Percentiles rank a stretch among this genome's conserved stretches.
phyloP scores from a whole-genome alignment of 2,329 filamentous ascomycete genomes.

The Pestalotiopsis sp. region DNA sequence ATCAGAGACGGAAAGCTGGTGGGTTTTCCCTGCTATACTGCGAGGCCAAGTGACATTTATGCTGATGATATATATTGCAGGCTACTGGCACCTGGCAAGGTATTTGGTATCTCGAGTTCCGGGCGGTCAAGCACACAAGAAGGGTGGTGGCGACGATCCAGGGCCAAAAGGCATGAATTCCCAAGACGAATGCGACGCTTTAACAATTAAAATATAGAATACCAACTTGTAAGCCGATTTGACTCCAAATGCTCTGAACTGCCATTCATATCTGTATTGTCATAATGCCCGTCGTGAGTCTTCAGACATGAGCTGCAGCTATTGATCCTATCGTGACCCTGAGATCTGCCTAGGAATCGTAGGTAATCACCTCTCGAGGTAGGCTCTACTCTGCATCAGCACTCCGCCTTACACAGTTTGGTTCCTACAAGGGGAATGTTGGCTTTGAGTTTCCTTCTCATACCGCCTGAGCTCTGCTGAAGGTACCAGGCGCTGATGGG shows the following conservation, averaged over 20 bases:
- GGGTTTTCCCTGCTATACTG: slow-evolving; percentile 28
- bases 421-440: neutral
- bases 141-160: slow-evolving; percentile 93
- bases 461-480: neutral
- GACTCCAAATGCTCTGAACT: too few relatives aligned
- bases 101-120: slow-evolving; percentile 94
- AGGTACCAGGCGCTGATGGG: neutral
- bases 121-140: slow-evolving; percentile 73
- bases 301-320: neutral
- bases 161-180: slow-evolving; percentile 66
- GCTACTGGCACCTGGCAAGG: slow-evolving; percentile 78
- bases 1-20: slow-evolving; percentile 84
- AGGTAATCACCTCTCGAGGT: neutral
- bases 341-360: neutral
- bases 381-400: neutral
- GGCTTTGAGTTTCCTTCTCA: neutral
- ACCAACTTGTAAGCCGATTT: neutral
- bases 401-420: neutral
- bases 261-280: neutral
- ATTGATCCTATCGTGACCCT: neutral
- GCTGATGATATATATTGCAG: slow-evolving; percentile 31
- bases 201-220: neutral
- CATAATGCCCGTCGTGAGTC: neutral
- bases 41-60: neutral
- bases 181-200: neutral